Evolutionary conservation across 2,329 filamentous ascomycete genomes (phyloP).

Genomic region (Beauveria asiatica): DNA sequence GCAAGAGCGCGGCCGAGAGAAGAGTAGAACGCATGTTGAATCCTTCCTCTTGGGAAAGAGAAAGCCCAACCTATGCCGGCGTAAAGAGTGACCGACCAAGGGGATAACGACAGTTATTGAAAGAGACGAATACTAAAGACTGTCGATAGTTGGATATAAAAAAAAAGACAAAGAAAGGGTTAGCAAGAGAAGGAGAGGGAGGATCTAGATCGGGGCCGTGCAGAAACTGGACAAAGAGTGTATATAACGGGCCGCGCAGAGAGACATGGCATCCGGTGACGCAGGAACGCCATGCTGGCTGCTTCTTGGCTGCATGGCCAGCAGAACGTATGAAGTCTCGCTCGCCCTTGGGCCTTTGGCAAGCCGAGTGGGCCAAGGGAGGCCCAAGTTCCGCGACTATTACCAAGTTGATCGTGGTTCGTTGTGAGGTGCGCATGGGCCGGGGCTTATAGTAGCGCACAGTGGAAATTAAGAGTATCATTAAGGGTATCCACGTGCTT

Average conservation of each 20-base stretch:
- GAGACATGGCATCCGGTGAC: not conserved
- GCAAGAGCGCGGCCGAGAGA: conserved; percentile 21
- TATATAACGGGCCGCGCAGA: conserved; percentile 8
- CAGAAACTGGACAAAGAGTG: conserved; percentile 3
- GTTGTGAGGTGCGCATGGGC: not conserved
- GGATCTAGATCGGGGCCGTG: not conserved
- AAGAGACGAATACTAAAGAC: conserved; percentile 10
- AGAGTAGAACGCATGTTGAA: conserved; percentile 23
- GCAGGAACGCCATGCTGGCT: not conserved
- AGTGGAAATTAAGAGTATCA: conserved; percentile 12
- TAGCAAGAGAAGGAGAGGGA: not conserved
- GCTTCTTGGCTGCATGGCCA: not conserved
- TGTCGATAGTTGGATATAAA: conserved; percentile 11
- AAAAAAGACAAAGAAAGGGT: not conserved
- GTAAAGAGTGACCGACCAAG: conserved; percentile 20
- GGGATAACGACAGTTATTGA: conserved; percentile 1
- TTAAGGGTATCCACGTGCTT: not conserved
- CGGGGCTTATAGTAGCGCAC: conserved; percentile 2
- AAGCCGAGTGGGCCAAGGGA: conserved; percentile 9
- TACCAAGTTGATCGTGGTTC: conserved; percentile 3
- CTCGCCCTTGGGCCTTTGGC: not conserved
- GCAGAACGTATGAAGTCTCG: not conserved
- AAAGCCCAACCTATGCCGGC: conserved; percentile 12
- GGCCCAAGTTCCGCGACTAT: conserved; percentile 4
- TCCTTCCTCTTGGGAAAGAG: not conserved